These are phyloP conservation scores for Aegilops tauschii DNA, from an alignment of 176 grass and related monocot species.

Conservation along the genomic window DNA sequence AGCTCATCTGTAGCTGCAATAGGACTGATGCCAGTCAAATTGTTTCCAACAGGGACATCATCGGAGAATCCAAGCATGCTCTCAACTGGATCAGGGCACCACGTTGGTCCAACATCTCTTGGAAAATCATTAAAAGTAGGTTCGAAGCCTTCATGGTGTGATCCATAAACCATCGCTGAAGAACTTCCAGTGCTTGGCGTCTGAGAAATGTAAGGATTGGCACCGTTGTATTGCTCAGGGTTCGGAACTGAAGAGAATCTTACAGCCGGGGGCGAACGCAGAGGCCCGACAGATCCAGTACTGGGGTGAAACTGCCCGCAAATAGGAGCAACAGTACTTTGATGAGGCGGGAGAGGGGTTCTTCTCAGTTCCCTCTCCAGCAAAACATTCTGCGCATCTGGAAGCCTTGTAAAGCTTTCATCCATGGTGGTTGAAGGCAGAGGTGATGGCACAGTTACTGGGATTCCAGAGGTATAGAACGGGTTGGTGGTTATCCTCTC, in stretches of 20 bases:
- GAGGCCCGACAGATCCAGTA: constrained; percentile 39
- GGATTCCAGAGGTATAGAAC: constrained; percentile 35
- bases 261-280: constrained; percentile 36
- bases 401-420: constrained; percentile 44
- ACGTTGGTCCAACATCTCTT: constrained; percentile 43
- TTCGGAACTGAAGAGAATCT: constrained; percentile 44
- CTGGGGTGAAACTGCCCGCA: constrained; percentile 33
- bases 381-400: constrained; percentile 33
- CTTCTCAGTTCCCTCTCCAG: constrained; percentile 46
- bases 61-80: constrained; percentile 46
- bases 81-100: constrained; percentile 49
- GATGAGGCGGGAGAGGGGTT: constrained; percentile 18
- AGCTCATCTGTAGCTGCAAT: constrained; percentile 45
- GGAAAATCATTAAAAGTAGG: constrained; percentile 34
- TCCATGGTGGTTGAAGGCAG: constrained; percentile 42
- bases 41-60: constrained; percentile 41
- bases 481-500: constrained; percentile 46
- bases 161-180: constrained; percentile 26
- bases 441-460: constrained; percentile 45
- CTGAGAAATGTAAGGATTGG: constrained; percentile 44
- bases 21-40: constrained; percentile 30
- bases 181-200: constrained; percentile 28
- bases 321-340: constrained; percentile 15
- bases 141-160: constrained; percentile 41
- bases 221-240: constrained; percentile 30